Evolutionary conservation across 208 protist species (phyloP).

Genomic region (Spongospora subterranea): DNA sequence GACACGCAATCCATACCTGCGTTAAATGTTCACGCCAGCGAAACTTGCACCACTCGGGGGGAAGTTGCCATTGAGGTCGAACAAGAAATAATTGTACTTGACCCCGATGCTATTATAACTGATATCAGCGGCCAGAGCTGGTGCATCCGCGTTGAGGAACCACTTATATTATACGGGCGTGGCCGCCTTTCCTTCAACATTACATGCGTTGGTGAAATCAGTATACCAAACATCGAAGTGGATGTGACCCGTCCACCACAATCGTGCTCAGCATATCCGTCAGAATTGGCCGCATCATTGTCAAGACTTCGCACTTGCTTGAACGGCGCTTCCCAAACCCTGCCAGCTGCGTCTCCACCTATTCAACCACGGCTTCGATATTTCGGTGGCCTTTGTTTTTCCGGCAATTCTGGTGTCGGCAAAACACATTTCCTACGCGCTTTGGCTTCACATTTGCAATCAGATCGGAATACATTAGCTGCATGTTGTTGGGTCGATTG

Average conservation of each 20-base stretch:
- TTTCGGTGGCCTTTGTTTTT: conserved; percentile 23
- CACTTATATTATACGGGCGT: background rate
- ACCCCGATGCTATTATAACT: background rate
- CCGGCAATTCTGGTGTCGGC: background rate
- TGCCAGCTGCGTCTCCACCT: background rate
- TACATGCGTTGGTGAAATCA: background rate
- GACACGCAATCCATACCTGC: background rate
- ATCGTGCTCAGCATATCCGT: background rate
- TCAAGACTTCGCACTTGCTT: background rate
- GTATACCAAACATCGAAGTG: background rate
- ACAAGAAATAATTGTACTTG: background rate
- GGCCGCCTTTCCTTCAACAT: background rate
- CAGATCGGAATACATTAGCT: background rate
- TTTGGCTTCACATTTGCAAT: background rate
- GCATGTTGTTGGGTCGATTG: background rate
- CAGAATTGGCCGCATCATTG: background rate
- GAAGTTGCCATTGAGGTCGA: background rate
- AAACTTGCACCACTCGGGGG: background rate
- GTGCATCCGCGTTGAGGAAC: background rate
- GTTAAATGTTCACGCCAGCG: background rate
- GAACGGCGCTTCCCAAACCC: background rate
- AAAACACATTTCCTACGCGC: conserved; percentile 24
- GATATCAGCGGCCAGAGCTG: background rate
- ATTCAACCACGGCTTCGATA: background rate
- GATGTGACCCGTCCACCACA: background rate